Percentiles rank a stretch among this genome's conserved stretches.
phyloP scores from a whole-genome alignment of 2,329 filamentous ascomycete genomes.

The Sporothrix variecibatus region DNA sequence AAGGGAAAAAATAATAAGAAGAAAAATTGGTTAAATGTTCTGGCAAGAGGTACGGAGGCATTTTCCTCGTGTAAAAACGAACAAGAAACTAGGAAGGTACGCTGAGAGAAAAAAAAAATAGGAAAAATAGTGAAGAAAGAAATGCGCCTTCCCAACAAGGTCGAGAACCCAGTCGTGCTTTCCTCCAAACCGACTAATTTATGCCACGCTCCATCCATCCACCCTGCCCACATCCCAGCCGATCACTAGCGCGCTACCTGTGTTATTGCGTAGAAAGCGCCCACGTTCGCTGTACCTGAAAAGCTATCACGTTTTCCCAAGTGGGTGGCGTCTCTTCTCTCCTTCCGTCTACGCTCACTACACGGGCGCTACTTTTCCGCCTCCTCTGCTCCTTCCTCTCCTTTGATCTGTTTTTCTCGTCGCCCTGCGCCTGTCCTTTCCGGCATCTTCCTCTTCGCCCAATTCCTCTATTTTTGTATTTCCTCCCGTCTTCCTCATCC shows the following conservation, averaged over 20 bases:
- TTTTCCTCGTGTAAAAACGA: not conserved
- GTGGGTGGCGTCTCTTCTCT: constrained; percentile 3
- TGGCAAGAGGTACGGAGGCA: not conserved
- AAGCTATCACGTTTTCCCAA: not conserved
- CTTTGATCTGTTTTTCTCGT: not conserved
- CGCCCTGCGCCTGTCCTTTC: not conserved
- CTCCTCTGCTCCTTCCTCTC: not conserved
- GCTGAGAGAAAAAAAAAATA: not conserved
- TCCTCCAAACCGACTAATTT: constrained; percentile 11
- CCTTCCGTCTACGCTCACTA: constrained; percentile 4
- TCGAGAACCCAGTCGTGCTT: constrained; percentile 1
- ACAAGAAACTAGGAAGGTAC: not conserved
- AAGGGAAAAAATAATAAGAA: too few relatives aligned
- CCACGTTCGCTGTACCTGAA: not conserved
- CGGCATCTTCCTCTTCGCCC: not conserved
- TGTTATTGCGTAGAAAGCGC: not conserved
- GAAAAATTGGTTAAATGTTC: not conserved
- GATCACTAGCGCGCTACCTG: constrained; percentile 16
- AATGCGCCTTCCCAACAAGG: constrained; percentile 17
- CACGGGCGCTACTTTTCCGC: not conserved
- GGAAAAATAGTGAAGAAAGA: not conserved
- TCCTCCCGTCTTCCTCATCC: not conserved
- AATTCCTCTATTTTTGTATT: not conserved
- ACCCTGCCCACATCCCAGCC: not conserved
- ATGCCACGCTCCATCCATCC: not conserved